A percentile compares a stretch with the other conserved stretches of the same genome.
These are phyloP conservation scores for Aureobasidium sp. DNA, from an alignment of 2,329 filamentous ascomycete genomes.

Conservation along the genomic window DNA sequence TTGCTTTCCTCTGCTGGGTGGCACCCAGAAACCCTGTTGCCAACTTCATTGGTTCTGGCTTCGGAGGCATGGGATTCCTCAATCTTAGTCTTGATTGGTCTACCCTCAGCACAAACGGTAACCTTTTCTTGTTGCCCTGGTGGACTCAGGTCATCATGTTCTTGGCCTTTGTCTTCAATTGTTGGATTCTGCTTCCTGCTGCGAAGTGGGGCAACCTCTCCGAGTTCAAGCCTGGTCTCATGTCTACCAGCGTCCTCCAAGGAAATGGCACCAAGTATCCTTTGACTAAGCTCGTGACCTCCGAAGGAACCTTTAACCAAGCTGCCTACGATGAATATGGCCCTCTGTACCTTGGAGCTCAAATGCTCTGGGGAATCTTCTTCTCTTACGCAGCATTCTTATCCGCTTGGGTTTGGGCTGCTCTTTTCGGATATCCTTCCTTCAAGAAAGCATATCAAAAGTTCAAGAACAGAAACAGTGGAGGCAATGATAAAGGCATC, in stretches of 20 bases:
- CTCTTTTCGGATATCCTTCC: constrained; percentile 42
- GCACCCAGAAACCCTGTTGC: constrained; percentile 48
- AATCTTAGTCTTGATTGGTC: constrained; percentile 55
- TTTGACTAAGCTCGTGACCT: constrained; percentile 33
- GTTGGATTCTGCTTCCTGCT: constrained; percentile 50
- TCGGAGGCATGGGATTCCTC: constrained; percentile 55
- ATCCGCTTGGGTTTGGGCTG: constrained; percentile 51
- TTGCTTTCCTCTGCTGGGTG: constrained; percentile 57
- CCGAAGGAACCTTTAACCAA: constrained; percentile 40
- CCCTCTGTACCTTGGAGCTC: constrained; percentile 48
- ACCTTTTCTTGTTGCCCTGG: constrained; percentile 44
- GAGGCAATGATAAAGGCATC: constrained; percentile 35
- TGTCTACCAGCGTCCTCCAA: constrained; percentile 44
- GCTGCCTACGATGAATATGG: constrained; percentile 40
- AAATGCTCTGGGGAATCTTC: constrained; percentile 50
- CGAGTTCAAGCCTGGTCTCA: constrained; percentile 44
- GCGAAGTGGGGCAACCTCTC: constrained; percentile 50
- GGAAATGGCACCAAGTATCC: constrained; percentile 41
- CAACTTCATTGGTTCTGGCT: constrained; percentile 52
- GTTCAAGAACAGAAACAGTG: constrained; percentile 37
- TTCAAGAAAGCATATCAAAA: constrained; percentile 20
- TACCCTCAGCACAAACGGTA: constrained; percentile 46
- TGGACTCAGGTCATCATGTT: constrained; percentile 52
- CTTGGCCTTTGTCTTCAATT: constrained; percentile 45
- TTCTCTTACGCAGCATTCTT: constrained; percentile 53